A percentile compares a stretch with the other conserved stretches of the same genome.
phyloP scores from a whole-genome alignment of 2,329 filamentous ascomycete species.

The Apiospora marii region DNA sequence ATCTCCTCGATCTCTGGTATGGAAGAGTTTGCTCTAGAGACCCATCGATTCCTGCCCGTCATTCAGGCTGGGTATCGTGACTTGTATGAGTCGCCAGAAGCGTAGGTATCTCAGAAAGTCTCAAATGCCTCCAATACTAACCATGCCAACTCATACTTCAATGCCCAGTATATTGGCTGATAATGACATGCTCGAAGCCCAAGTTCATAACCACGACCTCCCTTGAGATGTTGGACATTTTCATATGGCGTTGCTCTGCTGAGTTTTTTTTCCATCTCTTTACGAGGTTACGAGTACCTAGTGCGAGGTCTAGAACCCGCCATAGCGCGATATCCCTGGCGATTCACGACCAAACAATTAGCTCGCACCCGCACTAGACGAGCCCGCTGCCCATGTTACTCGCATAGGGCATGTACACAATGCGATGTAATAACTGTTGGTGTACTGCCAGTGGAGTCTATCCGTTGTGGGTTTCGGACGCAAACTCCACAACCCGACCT shows the following conservation, averaged over 20 bases:
- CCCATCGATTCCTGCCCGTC: not conserved
- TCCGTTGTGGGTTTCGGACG: conserved; percentile 2
- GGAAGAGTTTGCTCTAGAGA: not conserved
- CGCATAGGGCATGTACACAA: not conserved
- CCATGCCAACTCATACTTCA: not conserved
- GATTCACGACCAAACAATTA: not conserved
- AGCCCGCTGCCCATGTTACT: not conserved
- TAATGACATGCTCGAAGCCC: not conserved
- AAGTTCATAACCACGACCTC: not conserved
- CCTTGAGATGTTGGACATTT: not conserved
- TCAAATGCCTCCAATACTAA: not conserved
- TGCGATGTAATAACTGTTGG: not conserved
- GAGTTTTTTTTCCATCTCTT: not conserved
- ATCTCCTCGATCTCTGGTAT: not conserved
- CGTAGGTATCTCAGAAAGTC: too few relatives aligned
- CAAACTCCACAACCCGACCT: not conserved
- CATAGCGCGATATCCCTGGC: conserved; percentile 9
- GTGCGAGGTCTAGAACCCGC: conserved; percentile 15
- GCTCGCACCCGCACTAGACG: not conserved
- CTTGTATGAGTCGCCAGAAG: too few relatives aligned
- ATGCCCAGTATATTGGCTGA: not conserved
- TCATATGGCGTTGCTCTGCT: not conserved
- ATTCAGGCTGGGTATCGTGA: too few relatives aligned
- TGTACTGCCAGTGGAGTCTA: conserved; percentile 4
- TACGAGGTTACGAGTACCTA: conserved; percentile 3